Conservation (phyloP, 1,284 basidiomycete genomes). For the Psilocybe mexicana region DNA sequence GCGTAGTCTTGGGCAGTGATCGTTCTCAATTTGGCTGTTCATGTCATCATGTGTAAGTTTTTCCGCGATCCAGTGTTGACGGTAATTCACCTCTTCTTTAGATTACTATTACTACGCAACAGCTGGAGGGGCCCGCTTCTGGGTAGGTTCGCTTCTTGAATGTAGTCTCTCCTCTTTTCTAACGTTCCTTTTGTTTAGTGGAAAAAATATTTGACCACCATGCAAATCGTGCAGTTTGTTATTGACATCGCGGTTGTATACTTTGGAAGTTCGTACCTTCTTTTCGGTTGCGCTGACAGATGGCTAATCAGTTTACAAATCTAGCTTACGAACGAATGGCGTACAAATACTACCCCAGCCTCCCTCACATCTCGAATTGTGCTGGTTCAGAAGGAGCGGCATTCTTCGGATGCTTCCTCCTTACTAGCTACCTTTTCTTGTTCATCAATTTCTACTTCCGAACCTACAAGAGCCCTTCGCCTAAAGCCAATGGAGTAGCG, state of each 20-base stretch:
- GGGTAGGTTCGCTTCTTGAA: constrained; percentile 54
- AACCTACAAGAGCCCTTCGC: constrained; percentile 74
- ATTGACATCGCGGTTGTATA: constrained; percentile 90
- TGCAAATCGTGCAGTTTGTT: constrained; percentile 96
- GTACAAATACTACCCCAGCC: constrained; percentile 55
- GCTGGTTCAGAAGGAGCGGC: constrained; percentile 90
- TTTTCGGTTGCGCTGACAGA: constrained; percentile 13
- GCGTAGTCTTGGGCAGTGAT: constrained; percentile 95
- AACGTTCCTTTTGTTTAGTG: constrained; percentile 52
- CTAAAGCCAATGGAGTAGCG: constrained; percentile 40
- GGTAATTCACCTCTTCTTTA: constrained; percentile 29
- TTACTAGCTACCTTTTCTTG: constrained; percentile 87
- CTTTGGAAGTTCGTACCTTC: constrained; percentile 79
- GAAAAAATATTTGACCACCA: constrained; percentile 94
- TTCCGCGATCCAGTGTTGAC: constrained; percentile 8
- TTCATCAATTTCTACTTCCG: constrained; percentile 92
- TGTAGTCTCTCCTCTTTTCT: neutral
- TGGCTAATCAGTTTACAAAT: constrained; percentile 14
- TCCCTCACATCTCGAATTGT: constrained; percentile 81
- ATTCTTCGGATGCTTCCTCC: constrained; percentile 83
- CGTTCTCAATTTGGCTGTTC: constrained; percentile 88
- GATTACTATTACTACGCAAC: constrained; percentile 99
- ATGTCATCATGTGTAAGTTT: constrained; percentile 94
- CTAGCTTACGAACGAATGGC: constrained; percentile 85
- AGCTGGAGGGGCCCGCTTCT: constrained; percentile 92